A percentile compares a stretch with the other conserved stretches of the same genome.
These are phyloP conservation scores for Aspergillus cavernicola DNA, from an alignment of 495 filamentous ascomycete species.

Conservation along the genomic window DNA sequence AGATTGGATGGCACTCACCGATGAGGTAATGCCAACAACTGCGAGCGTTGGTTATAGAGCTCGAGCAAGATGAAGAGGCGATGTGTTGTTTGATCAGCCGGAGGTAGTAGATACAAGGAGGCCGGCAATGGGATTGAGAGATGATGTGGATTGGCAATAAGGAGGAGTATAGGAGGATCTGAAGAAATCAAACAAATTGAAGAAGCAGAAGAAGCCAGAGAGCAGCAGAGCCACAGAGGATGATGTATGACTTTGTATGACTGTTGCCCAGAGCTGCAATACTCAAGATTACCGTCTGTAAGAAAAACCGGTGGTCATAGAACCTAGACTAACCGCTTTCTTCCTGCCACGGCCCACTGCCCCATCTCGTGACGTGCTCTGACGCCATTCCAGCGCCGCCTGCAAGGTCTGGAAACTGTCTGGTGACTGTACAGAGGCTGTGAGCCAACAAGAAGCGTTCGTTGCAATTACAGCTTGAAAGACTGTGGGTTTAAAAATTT, in stretches of 20 bases:
- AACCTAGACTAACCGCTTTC: constrained; percentile 24
- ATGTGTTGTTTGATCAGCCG: constrained; percentile 5
- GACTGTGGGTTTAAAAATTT: neutral
- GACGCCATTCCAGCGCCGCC: constrained; percentile 27
- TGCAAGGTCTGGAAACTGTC: constrained; percentile 24
- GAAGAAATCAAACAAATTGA: constrained; percentile 16
- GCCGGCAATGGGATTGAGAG: neutral
- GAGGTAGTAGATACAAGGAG: neutral
- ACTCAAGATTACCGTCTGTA: constrained; percentile 2
- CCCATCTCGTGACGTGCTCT: constrained; percentile 40
- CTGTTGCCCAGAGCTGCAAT: neutral
- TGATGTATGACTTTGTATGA: constrained; percentile 35
- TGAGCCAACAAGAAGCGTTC: constrained; percentile 19
- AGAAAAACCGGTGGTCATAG: constrained; percentile 19
- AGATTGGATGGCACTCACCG: constrained; percentile 13
- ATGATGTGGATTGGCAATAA: constrained; percentile 1
- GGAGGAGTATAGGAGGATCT: neutral
- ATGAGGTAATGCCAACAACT: constrained; percentile 3
- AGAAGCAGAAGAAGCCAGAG: constrained; percentile 16
- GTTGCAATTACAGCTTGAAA: constrained; percentile 19
- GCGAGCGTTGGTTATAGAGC: neutral
- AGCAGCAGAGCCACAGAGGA: too few species aligned
- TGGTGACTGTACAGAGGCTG: constrained; percentile 20
- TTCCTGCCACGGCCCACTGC: constrained; percentile 43
- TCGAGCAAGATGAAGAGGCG: neutral